These are phyloP conservation scores for Penicillium verhagenii DNA, from an alignment of 495 filamentous ascomycete genomes.

Conservation along the genomic window DNA sequence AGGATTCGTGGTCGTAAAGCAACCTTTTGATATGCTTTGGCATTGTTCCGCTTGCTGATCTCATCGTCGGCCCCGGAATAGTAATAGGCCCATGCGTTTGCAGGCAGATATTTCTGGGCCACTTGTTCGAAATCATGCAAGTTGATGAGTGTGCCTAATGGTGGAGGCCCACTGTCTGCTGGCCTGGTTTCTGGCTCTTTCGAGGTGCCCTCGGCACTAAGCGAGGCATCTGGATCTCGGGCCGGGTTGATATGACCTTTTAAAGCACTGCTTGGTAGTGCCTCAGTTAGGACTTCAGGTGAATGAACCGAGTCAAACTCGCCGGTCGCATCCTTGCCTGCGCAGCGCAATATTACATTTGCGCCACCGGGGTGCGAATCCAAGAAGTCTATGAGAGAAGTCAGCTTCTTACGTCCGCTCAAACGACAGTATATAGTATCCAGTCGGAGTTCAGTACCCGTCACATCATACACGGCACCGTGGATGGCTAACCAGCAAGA, in stretches of 20 bases:
- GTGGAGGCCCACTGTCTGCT: conserved; percentile 37
- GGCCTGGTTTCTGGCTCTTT: neutral
- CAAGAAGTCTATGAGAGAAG: conserved; percentile 27
- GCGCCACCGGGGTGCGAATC: conserved; percentile 74
- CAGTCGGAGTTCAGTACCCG: conserved; percentile 40
- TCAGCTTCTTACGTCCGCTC: too few species aligned
- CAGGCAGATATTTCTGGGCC: conserved; percentile 50
- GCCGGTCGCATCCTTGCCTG: conserved; percentile 82
- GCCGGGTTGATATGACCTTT: conserved; percentile 22
- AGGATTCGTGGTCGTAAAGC: conserved; percentile 77
- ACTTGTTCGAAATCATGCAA: conserved; percentile 64
- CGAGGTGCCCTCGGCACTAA: neutral
- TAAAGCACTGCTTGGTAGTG: conserved; percentile 20
- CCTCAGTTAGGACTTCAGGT: conserved; percentile 46
- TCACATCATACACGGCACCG: conserved; percentile 77
- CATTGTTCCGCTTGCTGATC: conserved; percentile 81
- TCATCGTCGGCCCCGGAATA: conserved; percentile 83
- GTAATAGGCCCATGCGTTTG: conserved; percentile 85
- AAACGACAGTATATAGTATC: too few species aligned
- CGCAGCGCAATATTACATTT: conserved; percentile 79
- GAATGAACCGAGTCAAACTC: conserved; percentile 83
- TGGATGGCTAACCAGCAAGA: conserved; percentile 83
- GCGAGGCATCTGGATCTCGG: neutral
- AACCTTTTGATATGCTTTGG: conserved; percentile 74
- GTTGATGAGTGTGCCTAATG: conserved; percentile 59